Conservation (phyloP, 2,329 filamentous ascomycete genomes). For the Epichloe festucae region DNA sequence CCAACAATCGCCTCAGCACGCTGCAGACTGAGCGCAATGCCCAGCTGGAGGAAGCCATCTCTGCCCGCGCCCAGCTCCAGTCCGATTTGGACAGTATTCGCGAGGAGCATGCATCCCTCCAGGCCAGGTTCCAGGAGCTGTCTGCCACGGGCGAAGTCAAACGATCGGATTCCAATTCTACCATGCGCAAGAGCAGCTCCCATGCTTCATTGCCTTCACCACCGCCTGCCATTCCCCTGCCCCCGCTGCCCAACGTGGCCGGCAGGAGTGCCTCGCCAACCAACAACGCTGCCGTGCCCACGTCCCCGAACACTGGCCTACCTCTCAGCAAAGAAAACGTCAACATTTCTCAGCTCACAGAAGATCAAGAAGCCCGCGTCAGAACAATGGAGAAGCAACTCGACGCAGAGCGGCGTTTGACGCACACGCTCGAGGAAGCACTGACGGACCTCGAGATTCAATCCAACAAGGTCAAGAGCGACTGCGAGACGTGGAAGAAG, state of each 20-base stretch:
- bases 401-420: conserved; percentile 90
- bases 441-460: conserved; percentile 86
- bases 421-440: conserved; percentile 86
- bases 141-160: conserved; percentile 31
- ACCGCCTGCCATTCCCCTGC: conserved; percentile 89
- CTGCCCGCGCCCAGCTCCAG: conserved; percentile 49
- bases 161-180: conserved; percentile 51
- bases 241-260: conserved; percentile 61
- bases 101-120: conserved; percentile 61
- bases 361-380: conserved; percentile 92
- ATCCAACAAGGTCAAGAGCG: conserved; percentile 80
- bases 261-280: conserved; percentile 32
- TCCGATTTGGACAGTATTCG: conserved; percentile 53
- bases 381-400: conserved; percentile 94
- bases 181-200: conserved; percentile 73
- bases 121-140: conserved; percentile 51
- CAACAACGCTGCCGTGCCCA: conserved; percentile 23
- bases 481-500: conserved; percentile 83
- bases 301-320: conserved; percentile 44
- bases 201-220: conserved; percentile 80
- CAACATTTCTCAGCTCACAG: conserved; percentile 63
- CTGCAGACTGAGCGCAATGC: conserved; percentile 61
- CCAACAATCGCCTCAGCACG: conserved; percentile 74
- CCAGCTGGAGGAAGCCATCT: conserved; percentile 67
- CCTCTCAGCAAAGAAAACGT: conserved; percentile 67